Base-by-base conservation (phyloP, 805 yeast genomes). In the Wickerhamiella parazyma region DNA sequence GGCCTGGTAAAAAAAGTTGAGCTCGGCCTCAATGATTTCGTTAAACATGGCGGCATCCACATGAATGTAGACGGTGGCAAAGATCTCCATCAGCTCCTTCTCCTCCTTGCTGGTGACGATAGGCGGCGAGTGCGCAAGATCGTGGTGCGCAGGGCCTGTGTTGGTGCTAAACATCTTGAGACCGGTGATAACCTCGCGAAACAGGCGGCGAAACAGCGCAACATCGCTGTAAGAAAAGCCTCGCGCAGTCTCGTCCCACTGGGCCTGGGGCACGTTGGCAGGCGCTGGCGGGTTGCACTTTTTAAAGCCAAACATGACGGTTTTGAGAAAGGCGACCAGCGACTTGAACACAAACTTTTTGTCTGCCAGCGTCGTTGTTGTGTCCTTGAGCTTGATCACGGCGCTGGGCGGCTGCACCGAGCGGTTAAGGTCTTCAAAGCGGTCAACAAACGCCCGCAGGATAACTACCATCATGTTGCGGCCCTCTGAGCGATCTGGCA, bases 21-120 rank as follows among this genome's bases (percentile, higher is more conserved):
- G 68, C 60, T 91, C 95, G 2, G 78, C 70, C 49, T 77, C 84
- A 8, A 86, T 78, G 49, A 91, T 80, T 62, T 91, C 98, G 58
- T 84, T 87, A 62, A 93, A 93, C 0, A 96, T 82, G 0, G 97
- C 86, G 17, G 94, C 87, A 56, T 93, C 99, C 44, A 93, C 73
- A 57, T 85, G 94, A 51, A 86, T 83, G 61, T 85, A 91, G 53
- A 91, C 83, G 1, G 94, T 80, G 0, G 95, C 95, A 58, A 91
- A 76, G 3, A 86, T 79, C 56, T 93, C 98, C 95, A 91, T 86
- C 46, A 87, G 66, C 54, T 91, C 98, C 53, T 87, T 85, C 46
- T 87, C 95, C 55, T 89, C 97, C 52, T 85, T 86, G 1, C 94
- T 77, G 0, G 93, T 82, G 1, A 87, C 76, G 10, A 84, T 81